Base-by-base conservation (phyloP, 2,329 filamentous ascomycete genomes). In the Talaromyces sp. region DNA sequence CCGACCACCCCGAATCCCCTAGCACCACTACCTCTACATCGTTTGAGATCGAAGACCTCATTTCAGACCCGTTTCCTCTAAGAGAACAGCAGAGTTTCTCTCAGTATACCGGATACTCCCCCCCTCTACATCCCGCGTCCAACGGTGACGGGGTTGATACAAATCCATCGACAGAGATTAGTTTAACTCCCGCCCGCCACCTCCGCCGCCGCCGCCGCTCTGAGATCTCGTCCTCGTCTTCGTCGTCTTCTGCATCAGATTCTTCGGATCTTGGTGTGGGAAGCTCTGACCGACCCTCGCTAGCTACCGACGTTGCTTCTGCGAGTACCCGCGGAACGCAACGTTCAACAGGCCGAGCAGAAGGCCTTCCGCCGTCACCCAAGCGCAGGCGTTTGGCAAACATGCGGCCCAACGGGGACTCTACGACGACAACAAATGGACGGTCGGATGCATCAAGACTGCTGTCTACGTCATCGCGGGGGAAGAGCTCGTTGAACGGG, bases 1-100 rank as follows among this genome's bases (percentile, higher is more conserved):
- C 87, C 84, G 86, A 86, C 85, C 75, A 81, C 80, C 82, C 83
- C 80, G 74, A 81, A 77, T 80, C 77, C 72, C 80, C 82, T 80
- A 81, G 76, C 65, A 73, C 76, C 67, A 72, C 76, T 69, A 73
- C 74, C 73, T 69, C 81, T 74, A 70, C 55, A 13, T 43, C 55
- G n/a, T 22, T 45, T 35, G 46, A 28, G 15, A 36, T 52, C 13
- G 48, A 39, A 31, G 33, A 25, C 11, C 35, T 52, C 28, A 28
- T 78, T 68, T 77, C 73, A 73, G 77, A 78, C 70, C 74, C 76
- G 69, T 73, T 72, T 65, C 62, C 62, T 62, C 63, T 65, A 63
- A 55, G 60, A 63, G 48, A 64, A 61, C 53, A 52, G 52, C 48
- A 57, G 56, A 55, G 51, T 63, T 59, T 52, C 19, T 52, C 48